Percentiles rank a stretch among this genome's conserved stretches.
Conservation (phyloP, 2,329 filamentous ascomycete species). For the Colletotrichum higginsianum region DNA sequence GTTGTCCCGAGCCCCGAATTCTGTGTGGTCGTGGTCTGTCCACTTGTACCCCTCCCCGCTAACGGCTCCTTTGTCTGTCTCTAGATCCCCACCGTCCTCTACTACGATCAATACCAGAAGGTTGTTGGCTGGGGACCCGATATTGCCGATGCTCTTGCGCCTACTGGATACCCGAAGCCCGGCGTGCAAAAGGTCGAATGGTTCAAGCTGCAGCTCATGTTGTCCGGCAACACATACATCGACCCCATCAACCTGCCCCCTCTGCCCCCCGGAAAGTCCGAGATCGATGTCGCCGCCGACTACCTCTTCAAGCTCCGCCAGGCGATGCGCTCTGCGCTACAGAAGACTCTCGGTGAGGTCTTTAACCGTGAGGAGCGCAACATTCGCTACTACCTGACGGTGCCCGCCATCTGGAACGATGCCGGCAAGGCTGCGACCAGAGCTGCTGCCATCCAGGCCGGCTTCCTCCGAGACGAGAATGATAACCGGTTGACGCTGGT, state of each 20-base stretch:
- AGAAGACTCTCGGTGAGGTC: constrained; percentile 96
- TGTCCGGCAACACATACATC: constrained; percentile 98
- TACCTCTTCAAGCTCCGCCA: constrained; percentile 98
- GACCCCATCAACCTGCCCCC: constrained; percentile 99
- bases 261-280: constrained; percentile 96
- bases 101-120: constrained; percentile 99
- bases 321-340: constrained; percentile 94
- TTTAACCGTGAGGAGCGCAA: constrained; percentile 99
- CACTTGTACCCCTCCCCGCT: not conserved
- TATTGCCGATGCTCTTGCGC: constrained; percentile 95
- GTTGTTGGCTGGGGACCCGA: constrained; percentile 99
- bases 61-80: constrained; percentile 4
- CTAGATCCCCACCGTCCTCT: constrained; percentile 98
- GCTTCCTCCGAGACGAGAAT: constrained; percentile 96
- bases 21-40: not conserved
- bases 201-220: constrained; percentile 99
- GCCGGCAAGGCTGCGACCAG: constrained; percentile 97
- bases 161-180: constrained; percentile 96
- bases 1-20: constrained; percentile 60
- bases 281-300: constrained; percentile 99
- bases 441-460: constrained; percentile 95
- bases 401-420: constrained; percentile 99
- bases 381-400: constrained; percentile 96
- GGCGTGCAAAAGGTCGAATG: constrained; percentile 99
- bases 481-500: constrained; percentile 96